These are phyloP conservation scores for Dichomitus squalens DNA, from an alignment of 1,284 basidiomycete species.

Conservation along the genomic window DNA sequence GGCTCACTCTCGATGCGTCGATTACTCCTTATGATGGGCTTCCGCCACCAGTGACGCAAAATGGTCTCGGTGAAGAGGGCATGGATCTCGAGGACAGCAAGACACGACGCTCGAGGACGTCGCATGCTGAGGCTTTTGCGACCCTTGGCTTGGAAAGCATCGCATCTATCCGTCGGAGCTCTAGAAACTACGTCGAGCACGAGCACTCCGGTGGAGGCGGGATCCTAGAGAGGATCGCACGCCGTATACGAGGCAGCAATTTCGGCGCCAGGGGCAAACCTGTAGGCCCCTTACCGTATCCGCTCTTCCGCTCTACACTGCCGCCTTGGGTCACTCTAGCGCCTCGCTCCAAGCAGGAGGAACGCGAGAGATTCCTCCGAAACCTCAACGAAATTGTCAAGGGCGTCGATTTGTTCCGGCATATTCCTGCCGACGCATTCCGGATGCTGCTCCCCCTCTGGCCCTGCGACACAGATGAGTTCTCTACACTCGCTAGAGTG, in stretches of 20 bases:
- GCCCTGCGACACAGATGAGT: constrained; percentile 69
- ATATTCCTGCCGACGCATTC: constrained; percentile 64
- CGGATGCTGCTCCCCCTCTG: constrained; percentile 85
- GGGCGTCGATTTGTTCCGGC: constrained; percentile 54
- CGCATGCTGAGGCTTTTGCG: constrained; percentile 73
- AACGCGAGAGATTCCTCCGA: constrained; percentile 66
- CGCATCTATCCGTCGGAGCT: constrained; percentile 46
- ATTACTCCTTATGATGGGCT: constrained; percentile 11
- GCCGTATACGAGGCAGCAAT: constrained; percentile 29
- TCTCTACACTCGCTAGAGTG: constrained; percentile 28
- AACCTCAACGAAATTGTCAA: constrained; percentile 75
- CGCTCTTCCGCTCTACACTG: constrained; percentile 29
- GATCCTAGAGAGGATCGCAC: constrained; percentile 23
- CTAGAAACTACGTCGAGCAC: constrained; percentile 29
- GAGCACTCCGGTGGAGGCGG: constrained; percentile 27
- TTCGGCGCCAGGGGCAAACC: constrained; percentile 22
- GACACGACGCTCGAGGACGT: constrained; percentile 50
- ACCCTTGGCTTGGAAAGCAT: constrained; percentile 64
- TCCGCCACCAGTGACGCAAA: constrained; percentile 6
- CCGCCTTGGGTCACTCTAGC: constrained; percentile 74
- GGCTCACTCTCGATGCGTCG: constrained; percentile 12
- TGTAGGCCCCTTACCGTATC: constrained; percentile 25
- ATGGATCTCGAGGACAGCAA: constrained; percentile 44
- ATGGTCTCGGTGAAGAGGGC: constrained; percentile 16
- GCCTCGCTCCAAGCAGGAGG: constrained; percentile 63